Conservation (phyloP, 2,329 filamentous ascomycete genomes). For the Neonectria ditissima region DNA sequence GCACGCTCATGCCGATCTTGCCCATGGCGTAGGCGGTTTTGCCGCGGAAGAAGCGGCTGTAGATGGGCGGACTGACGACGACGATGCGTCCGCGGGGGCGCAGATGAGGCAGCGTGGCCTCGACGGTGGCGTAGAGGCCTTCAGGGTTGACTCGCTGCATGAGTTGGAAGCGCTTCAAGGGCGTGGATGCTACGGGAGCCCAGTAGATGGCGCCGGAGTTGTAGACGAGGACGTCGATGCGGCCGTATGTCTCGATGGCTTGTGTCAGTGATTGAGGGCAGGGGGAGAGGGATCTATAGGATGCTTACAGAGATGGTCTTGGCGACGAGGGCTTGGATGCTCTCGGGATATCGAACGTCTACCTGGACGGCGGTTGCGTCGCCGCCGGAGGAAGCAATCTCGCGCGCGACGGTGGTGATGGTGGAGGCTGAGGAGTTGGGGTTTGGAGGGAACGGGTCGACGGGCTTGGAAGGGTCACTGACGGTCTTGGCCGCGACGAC, state of each 20-base stretch:
- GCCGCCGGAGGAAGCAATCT: slow-evolving; percentile 75
- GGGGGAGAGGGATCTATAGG: neutral
- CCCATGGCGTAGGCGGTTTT: slow-evolving; percentile 87
- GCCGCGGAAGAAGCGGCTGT: slow-evolving; percentile 84
- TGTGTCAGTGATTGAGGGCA: slow-evolving; percentile 3
- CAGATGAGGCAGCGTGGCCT: slow-evolving; percentile 77
- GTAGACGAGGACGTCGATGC: slow-evolving; percentile 81
- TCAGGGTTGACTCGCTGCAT: slow-evolving; percentile 82
- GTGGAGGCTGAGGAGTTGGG: slow-evolving; percentile 81
- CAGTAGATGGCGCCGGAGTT: slow-evolving; percentile 91
- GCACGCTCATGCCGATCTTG: slow-evolving; percentile 84
- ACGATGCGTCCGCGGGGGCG: slow-evolving; percentile 72
- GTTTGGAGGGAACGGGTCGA: slow-evolving; percentile 75
- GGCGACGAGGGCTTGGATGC: slow-evolving; percentile 70
- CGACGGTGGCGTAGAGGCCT: slow-evolving; percentile 79
- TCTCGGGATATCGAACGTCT: slow-evolving; percentile 74
- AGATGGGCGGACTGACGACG: slow-evolving; percentile 86
- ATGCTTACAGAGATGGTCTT: slow-evolving; percentile 59
- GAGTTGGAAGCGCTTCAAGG: slow-evolving; percentile 79
- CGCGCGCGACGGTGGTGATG: slow-evolving; percentile 81
- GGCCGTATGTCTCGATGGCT: slow-evolving; percentile 61
- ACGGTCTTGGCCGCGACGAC: slow-evolving; percentile 82
- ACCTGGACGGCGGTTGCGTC: slow-evolving; percentile 74
- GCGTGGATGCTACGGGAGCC: slow-evolving; percentile 78
- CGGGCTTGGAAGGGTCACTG: slow-evolving; percentile 67